phyloP scores from a whole-genome alignment of 495 filamentous ascomycete species.

The Endocarpon pusillum region DNA sequence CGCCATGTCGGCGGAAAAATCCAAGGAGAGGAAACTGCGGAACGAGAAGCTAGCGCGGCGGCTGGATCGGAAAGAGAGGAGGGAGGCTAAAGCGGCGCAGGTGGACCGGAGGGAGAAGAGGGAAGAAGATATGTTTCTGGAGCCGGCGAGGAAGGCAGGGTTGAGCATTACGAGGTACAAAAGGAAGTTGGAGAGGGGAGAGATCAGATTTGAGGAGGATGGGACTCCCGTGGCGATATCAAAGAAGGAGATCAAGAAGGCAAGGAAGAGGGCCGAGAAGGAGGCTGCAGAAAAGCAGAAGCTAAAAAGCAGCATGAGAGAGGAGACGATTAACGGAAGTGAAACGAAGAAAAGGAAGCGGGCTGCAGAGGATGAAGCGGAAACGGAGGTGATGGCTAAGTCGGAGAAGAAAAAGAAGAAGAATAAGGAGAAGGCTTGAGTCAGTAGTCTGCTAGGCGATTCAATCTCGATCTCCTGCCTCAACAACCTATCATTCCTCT shows the following conservation, averaged over 20 bases:
- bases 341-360: conserved; percentile 37
- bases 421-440: conserved; percentile 23
- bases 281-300: conserved; percentile 14
- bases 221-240: conserved; percentile 44
- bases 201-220: conserved; percentile 39
- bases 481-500: no score
- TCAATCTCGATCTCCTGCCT: no score
- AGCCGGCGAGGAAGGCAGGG: conserved; percentile 41
- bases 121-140: conserved; percentile 35
- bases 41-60: conserved; percentile 21
- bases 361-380: conserved; percentile 27
- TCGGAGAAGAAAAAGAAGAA: conserved; percentile 46
- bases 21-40: conserved; percentile 26
- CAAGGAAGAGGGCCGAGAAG: conserved; percentile 48
- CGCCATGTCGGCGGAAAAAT: conserved; percentile 24
- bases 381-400: conserved; percentile 27
- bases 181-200: conserved; percentile 51
- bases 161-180: conserved; percentile 52
- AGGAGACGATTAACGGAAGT: conserved; percentile 22
- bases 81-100: conserved; percentile 28
- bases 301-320: conserved; percentile 11
- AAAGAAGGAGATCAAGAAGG: conserved; percentile 65
- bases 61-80: conserved; percentile 21
- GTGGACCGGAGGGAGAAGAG: conserved; percentile 25
- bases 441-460: no score